Percentiles rank a stretch among this genome's conserved stretches.
phyloP scores from a whole-genome alignment of 2,329 filamentous ascomycete genomes.

The Mycosphaerella sp. region DNA sequence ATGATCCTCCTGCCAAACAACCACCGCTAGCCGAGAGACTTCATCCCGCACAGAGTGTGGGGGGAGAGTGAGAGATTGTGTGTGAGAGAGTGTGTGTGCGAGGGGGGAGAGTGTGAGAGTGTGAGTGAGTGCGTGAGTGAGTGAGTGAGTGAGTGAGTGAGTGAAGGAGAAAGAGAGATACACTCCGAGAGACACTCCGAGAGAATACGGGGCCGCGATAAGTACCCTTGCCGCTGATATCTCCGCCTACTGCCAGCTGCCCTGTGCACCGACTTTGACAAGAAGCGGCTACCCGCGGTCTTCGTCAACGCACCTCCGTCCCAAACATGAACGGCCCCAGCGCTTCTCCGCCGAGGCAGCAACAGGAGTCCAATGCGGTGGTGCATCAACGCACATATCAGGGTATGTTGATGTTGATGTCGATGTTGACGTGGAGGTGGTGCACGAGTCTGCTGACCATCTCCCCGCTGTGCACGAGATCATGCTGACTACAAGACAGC shows the following conservation, averaged over 20 bases:
- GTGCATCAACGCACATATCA: slow-evolving; percentile 28
- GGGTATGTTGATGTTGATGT: slow-evolving; percentile 15
- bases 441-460: neutral
- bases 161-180: no score
- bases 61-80: no score
- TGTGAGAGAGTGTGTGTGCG: no score
- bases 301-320: slow-evolving; percentile 15
- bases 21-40: slow-evolving; percentile 12
- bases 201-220: slow-evolving; percentile 1
- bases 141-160: no score
- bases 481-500: slow-evolving; percentile 30
- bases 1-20: slow-evolving; percentile 29
- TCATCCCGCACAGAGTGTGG: neutral
- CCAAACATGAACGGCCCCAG: slow-evolving; percentile 19
- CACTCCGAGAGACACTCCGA: neutral
- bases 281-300: slow-evolving; percentile 19
- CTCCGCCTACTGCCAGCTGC: no score
- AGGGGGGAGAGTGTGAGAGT: no score
- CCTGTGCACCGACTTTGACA: no score
- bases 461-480: neutral
- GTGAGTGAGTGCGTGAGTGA: no score
- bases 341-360: slow-evolving; percentile 16
- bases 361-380: slow-evolving; percentile 11
- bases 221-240: slow-evolving; percentile 1
- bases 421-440: neutral